phyloP scores from a whole-genome alignment of 148 eudicot species.

The Nyssa sinensis region DNA sequence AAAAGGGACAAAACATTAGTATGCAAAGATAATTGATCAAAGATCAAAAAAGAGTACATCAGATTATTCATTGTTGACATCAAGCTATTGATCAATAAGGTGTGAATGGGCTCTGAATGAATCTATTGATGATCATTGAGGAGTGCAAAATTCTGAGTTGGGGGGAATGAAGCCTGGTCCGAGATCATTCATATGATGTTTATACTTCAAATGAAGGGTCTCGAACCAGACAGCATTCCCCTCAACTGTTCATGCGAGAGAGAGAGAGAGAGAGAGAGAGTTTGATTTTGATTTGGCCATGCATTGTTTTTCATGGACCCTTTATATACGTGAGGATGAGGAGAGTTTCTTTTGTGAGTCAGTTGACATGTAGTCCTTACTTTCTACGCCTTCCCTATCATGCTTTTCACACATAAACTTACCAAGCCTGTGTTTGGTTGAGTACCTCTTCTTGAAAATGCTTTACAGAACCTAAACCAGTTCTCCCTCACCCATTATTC shows the following conservation, averaged over 20 bases:
- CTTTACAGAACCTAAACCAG: neutral
- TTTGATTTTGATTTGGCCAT: conserved; percentile 21
- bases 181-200: conserved; percentile 38
- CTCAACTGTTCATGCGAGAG: conserved; percentile 39
- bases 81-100: neutral
- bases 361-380: conserved; percentile 7
- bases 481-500: no score
- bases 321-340: conserved; percentile 23
- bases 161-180: conserved; percentile 99
- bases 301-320: conserved; percentile 24
- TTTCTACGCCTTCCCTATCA: conserved; percentile 14
- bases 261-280: conserved; percentile 19
- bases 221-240: conserved; percentile 85
- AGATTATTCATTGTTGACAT: neutral
- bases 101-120: neutral
- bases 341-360: conserved; percentile 6
- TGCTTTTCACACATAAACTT: conserved; percentile 21
- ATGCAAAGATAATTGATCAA: neutral
- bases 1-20: neutral
- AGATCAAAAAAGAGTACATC: neutral
- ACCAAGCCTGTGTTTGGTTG: conserved; percentile 15
- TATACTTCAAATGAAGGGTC: conserved; percentile 29
- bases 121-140: neutral
- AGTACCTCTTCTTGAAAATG: neutral
- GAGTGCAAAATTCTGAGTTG: conserved; percentile 30